Conservation (phyloP, 805 yeast genomes). For the Sugiyamaella mastotermitis region DNA sequence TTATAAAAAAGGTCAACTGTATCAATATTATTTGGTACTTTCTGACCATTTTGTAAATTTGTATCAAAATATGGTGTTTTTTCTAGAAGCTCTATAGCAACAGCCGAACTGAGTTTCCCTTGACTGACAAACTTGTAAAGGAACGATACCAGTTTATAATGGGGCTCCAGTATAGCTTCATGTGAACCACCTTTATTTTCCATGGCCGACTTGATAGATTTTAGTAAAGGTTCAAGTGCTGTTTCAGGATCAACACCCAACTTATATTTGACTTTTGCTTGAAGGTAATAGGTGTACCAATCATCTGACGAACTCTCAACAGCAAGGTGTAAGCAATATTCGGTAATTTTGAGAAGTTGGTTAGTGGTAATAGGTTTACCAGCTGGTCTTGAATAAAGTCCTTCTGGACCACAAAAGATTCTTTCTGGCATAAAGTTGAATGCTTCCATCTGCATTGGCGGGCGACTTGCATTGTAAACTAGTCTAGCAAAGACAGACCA, state of each 20-base stretch:
- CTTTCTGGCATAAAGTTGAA: conserved; percentile 43
- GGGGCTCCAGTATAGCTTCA: conserved; percentile 72
- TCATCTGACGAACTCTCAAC: conserved; percentile 36
- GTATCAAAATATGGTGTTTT: conserved; percentile 30
- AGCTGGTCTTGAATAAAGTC: conserved; percentile 17
- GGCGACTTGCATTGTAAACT: conserved; percentile 34
- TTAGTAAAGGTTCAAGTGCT: conserved; percentile 38
- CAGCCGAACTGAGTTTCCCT: conserved; percentile 30
- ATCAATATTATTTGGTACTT: conserved; percentile 1
- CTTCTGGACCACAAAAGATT: conserved; percentile 26
- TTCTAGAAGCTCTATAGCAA: conserved; percentile 38
- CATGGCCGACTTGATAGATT: conserved; percentile 22
- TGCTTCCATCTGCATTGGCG: conserved; percentile 42
- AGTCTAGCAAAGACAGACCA: conserved; percentile 55
- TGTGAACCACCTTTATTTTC: conserved; percentile 19
- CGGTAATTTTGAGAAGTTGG: conserved; percentile 33
- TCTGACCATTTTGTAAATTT: background rate
- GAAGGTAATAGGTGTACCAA: conserved; percentile 58
- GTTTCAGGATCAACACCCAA: conserved; percentile 30
- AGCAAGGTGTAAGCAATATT: conserved; percentile 43
- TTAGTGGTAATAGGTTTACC: conserved; percentile 8
- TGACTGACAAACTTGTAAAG: conserved; percentile 49
- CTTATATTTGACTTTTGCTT: conserved; percentile 55
- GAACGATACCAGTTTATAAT: conserved; percentile 55
- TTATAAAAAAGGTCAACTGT: conserved; percentile 27